A percentile compares a stretch with the other conserved stretches of the same genome.
phyloP scores from a whole-genome alignment of 345 rosid species.

The Eucalyptus tenuipes region DNA sequence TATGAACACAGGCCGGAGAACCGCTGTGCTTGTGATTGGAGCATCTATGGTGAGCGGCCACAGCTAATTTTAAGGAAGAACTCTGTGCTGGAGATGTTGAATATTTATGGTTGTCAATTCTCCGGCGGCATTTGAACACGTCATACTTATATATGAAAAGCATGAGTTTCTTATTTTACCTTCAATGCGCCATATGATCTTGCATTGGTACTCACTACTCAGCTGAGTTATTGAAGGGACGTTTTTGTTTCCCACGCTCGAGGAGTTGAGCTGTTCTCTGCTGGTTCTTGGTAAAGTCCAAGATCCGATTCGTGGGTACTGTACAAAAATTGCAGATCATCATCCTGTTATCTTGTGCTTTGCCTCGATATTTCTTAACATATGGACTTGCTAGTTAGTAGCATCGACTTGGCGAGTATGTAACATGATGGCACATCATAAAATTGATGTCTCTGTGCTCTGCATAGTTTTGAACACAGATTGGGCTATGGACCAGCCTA shows the following conservation, averaged over 20 bases:
- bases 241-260: neutral
- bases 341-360: neutral
- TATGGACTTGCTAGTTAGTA: neutral
- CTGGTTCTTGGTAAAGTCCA: neutral
- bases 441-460: neutral
- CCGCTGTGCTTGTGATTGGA: neutral
- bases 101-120: neutral
- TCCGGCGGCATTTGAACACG: neutral
- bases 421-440: neutral
- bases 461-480: neutral
- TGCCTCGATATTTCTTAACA: neutral
- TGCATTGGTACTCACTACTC: neutral
- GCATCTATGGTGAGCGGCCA: neutral
- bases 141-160: neutral
- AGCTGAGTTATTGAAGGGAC: neutral
- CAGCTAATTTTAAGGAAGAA: neutral
- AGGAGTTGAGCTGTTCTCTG: neutral
- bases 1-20: neutral
- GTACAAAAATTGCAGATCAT: neutral
- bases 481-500: neutral
- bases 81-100: neutral
- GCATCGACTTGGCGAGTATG: neutral
- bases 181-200: neutral
- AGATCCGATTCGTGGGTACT: neutral
- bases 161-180: neutral